Evolutionary conservation across 2,329 filamentous ascomycete species (phyloP).

Genomic region (Alternaria angustiovoidea): DNA sequence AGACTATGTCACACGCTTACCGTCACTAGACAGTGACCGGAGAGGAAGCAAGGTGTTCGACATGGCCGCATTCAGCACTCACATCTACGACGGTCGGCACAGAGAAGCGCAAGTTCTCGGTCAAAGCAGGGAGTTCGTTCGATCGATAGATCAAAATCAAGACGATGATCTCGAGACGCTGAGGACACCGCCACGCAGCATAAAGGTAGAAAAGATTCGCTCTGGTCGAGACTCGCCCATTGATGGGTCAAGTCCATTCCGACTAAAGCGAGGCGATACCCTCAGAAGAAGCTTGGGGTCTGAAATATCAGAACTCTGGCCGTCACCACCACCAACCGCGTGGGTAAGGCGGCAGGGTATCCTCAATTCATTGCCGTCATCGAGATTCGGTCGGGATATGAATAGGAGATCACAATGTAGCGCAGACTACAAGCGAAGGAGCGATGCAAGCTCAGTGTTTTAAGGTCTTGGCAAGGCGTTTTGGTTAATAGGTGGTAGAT

Average conservation of each 20-base stretch:
- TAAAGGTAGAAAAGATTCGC: conserved; percentile 1
- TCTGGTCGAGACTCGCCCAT: conserved; percentile 36
- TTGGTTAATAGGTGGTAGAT: conserved; percentile 5
- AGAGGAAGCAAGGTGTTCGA: conserved; percentile 30
- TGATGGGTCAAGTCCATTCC: conserved; percentile 40
- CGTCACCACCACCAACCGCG: conserved; percentile 24
- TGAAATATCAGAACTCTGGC: conserved; percentile 28
- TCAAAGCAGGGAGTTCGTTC: background rate
- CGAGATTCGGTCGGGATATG: conserved; percentile 13
- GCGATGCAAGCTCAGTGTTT: background rate
- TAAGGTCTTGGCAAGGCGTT: background rate
- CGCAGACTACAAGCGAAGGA: background rate
- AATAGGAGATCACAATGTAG: conserved; percentile 2
- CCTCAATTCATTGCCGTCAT: conserved; percentile 1
- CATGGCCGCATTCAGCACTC: conserved; percentile 30
- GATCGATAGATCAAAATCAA: background rate
- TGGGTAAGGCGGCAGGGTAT: conserved; percentile 16
- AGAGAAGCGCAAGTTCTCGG: conserved; percentile 10
- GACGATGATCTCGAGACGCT: conserved; percentile 2
- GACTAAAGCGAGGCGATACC: conserved; percentile 39
- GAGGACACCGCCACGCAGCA: conserved; percentile 3
- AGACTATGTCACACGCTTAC: conserved; percentile 14
- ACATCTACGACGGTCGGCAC: conserved; percentile 7
- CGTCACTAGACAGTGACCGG: conserved; percentile 17
- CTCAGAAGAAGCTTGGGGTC: conserved; percentile 27